phyloP scores from a whole-genome alignment of 2,329 filamentous ascomycete genomes.

The Cytospora schulzeri region DNA sequence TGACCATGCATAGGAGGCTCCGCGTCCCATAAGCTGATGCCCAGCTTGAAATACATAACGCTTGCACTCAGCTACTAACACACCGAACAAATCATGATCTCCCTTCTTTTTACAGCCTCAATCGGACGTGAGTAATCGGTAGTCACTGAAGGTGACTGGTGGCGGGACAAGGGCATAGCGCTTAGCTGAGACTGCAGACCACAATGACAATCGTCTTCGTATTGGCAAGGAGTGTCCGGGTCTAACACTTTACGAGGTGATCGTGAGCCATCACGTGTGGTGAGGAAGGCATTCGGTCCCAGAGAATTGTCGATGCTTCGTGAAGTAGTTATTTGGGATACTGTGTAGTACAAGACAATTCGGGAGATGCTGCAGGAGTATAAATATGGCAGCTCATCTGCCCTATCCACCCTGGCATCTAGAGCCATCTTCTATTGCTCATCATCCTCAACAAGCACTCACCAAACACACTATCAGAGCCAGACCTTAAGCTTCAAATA shows the following conservation, averaged over 20 bases:
- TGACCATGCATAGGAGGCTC: background rate
- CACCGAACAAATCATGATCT: background rate
- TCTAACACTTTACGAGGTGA: background rate
- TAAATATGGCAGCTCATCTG: background rate
- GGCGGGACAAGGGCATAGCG: background rate
- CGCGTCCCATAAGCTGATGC: background rate
- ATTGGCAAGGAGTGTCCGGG: constrained; percentile 3
- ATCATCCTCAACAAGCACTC: background rate
- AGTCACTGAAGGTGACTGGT: background rate
- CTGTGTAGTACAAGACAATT: background rate
- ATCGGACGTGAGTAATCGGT: background rate
- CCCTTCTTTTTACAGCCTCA: background rate
- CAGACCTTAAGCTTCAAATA: background rate
- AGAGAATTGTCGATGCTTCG: background rate
- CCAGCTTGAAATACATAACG: background rate
- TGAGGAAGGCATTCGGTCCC: background rate
- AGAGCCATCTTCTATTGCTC: background rate
- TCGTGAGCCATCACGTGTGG: background rate
- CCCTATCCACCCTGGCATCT: background rate
- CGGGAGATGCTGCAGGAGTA: background rate
- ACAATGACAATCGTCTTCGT: background rate
- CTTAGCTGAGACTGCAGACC: constrained; percentile 6
- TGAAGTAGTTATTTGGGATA: background rate
- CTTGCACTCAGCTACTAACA: background rate
- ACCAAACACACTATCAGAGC: background rate